Percentiles rank a stretch among this genome's conserved stretches.
Evolutionary conservation across 768 basidiomycete genomes (phyloP).

Genomic region (Cystofilobasidium bisporidii): DNA sequence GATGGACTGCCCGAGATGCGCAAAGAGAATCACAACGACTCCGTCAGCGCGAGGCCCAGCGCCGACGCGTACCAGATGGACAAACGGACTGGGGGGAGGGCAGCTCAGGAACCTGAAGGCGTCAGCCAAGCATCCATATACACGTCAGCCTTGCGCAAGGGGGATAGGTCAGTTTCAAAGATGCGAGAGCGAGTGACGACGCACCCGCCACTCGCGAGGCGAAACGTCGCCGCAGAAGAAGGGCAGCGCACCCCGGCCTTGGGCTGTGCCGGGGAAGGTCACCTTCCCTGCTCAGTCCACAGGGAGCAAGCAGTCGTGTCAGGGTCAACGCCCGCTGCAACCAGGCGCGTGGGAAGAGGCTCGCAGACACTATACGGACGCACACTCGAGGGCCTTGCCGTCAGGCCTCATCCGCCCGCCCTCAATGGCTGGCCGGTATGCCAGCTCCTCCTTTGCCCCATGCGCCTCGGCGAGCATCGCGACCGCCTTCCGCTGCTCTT

Average conservation of each 20-base stretch:
- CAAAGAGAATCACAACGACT: too few species aligned
- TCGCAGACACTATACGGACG: neutral
- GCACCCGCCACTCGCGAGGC: conserved; percentile 1
- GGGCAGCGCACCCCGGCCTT: conserved; percentile 5
- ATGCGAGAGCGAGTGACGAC: too few species aligned
- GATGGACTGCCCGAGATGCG: too few species aligned
- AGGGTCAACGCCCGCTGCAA: too few species aligned
- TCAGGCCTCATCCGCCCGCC: conserved; percentile 1
- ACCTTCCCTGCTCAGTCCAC: neutral
- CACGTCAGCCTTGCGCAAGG: too few species aligned
- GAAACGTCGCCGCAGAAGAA: conserved; percentile 10
- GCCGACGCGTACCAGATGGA: too few species aligned
- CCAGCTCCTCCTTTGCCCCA: neutral
- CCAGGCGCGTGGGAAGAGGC: too few species aligned
- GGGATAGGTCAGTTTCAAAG: too few species aligned
- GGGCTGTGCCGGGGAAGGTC: neutral
- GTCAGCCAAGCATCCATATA: too few species aligned
- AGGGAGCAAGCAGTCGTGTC: too few species aligned
- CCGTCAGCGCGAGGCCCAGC: too few species aligned
- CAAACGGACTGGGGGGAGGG: neutral
- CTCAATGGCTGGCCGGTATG: neutral
- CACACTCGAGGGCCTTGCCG: conserved; percentile 1
- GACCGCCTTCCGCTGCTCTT: neutral
- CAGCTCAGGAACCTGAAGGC: neutral
- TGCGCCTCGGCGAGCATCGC: neutral